Conservation (phyloP, 352 stramenopile genomes). For the Peronospora farinosa region DNA sequence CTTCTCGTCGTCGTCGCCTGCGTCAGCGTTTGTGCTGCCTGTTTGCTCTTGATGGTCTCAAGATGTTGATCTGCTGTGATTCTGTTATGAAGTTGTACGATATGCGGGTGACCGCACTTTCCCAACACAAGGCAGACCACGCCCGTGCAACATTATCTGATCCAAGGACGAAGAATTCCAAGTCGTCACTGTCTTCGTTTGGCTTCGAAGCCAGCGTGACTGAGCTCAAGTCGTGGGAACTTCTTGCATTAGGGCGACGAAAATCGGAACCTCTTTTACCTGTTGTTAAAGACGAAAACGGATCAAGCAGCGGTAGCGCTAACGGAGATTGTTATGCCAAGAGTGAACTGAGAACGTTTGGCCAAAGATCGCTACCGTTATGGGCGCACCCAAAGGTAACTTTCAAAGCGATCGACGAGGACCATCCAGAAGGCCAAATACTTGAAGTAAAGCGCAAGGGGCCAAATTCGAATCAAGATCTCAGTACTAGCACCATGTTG, state of each 20-base stretch:
- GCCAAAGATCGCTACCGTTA: constrained; percentile 51
- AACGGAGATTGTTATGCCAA: constrained; percentile 27
- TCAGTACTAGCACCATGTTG: constrained; percentile 23
- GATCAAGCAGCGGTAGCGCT: constrained; percentile 2
- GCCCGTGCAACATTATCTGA: constrained; percentile 25
- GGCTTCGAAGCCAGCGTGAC: constrained; percentile 59
- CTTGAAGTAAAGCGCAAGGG: constrained; percentile 72
- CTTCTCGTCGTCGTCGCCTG: constrained; percentile 40
- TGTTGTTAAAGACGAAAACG: constrained; percentile 8
- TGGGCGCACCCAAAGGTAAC: constrained; percentile 75
- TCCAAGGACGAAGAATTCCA: constrained; percentile 34
- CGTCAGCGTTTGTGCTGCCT: constrained; percentile 57
- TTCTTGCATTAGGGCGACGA: constrained; percentile 26
- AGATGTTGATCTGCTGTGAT: constrained; percentile 62
- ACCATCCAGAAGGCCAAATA: constrained; percentile 45
- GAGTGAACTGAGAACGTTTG: constrained; percentile 65
- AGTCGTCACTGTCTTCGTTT: constrained; percentile 50
- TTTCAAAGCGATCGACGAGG: constrained; percentile 51
- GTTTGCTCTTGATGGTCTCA: constrained; percentile 57
- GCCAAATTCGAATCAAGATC: constrained; percentile 42
- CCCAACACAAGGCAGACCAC: constrained; percentile 29
- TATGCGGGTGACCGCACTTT: constrained; percentile 36
- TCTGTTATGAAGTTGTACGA: constrained; percentile 60
- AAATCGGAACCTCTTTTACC: constrained; percentile 25
- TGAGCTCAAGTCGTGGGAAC: constrained; percentile 60